Conservation (phyloP, 768 basidiomycete genomes). For the Rhodocollybia butyracea region DNA sequence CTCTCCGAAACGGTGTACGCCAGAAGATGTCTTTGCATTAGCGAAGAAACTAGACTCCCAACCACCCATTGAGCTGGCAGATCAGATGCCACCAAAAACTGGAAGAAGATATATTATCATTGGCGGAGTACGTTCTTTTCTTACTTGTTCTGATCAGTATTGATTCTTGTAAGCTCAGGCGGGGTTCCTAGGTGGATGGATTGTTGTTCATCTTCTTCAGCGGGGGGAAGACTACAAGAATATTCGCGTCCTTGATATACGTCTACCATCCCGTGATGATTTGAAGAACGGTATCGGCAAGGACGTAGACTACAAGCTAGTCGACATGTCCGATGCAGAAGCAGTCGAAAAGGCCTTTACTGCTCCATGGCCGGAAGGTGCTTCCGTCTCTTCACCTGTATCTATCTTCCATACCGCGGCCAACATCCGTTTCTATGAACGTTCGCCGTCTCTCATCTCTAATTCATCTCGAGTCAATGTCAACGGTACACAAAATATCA, state of each 20-base stretch:
- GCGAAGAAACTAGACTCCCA: slow-evolving; percentile 32
- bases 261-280: slow-evolving; percentile 55
- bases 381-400: slow-evolving; percentile 27
- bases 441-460: slow-evolving; percentile 44
- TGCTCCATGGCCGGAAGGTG: slow-evolving; percentile 49
- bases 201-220: slow-evolving; percentile 61
- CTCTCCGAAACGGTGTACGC: slow-evolving; percentile 50
- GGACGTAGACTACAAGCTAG: slow-evolving; percentile 54
- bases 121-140: slow-evolving; percentile 55
- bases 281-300: slow-evolving; percentile 48
- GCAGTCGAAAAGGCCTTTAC: slow-evolving; percentile 60
- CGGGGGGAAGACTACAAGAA: slow-evolving; percentile 66
- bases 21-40: slow-evolving; percentile 34
- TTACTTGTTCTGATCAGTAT: neutral
- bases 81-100: slow-evolving; percentile 62
- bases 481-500: slow-evolving; percentile 62
- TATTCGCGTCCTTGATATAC: slow-evolving; percentile 68
- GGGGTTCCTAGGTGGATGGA: slow-evolving; percentile 79
- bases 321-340: slow-evolving; percentile 52
- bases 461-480: slow-evolving; percentile 65
- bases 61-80: slow-evolving; percentile 32
- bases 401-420: slow-evolving; percentile 79
- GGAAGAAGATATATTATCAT: slow-evolving; percentile 74
- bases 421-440: slow-evolving; percentile 77
- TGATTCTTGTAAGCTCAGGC: slow-evolving; percentile 35